Evolutionary conservation across 495 filamentous ascomycete species (phyloP), one percentile per base, ranked within the genome.

Genomic region (Jackrogersella minutella): DNA sequence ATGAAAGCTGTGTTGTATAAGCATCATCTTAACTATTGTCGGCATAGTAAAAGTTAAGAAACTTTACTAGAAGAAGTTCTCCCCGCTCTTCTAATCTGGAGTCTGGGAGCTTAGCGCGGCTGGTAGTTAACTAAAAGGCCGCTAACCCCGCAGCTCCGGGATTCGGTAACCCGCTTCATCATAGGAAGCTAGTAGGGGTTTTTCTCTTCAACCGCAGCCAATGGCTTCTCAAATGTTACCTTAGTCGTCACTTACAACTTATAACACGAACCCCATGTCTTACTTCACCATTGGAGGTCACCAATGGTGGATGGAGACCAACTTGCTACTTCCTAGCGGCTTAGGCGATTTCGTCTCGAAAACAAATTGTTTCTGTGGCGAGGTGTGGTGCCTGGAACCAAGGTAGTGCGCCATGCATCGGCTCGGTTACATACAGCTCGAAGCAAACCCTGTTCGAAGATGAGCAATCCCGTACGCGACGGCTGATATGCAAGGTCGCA

Each of bases 401-500:
- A 16, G 17, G 34, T 19, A 2, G 22, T 22, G 11, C 30, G 13
- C 54, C 13, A 30, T 3, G 41, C 41, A 28, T 11, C 28, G 24
- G 41, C 43, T 46, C 49, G 57, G 51, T 37, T 31, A 41, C 39
- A 1, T 43, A 36, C 22, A 50, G 40, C 52, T 30, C 26, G 6
- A 31, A 31, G 24, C 24, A 37, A 56, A 28, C 44, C 26, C 47
- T 37, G 44, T 22, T 41, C 2, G 31, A 52, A 10, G 49, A 52
- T 33, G 31, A 9, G 30, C 49, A 24, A 31, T 31, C 40, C 24
- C 41, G 44, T 56, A 62, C n/a, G 57, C 36, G 26, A 51, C 22
- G 14, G 43, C 21, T 62, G 56, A 54, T 65, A 62, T 54, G 66
- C 60, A 69, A 51, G 51, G 66, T 69, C 52, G 56, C 47, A 69